These are phyloP conservation scores for Boletus sp. DNA, from an alignment of 768 basidiomycete genomes.

Conservation along the genomic window DNA sequence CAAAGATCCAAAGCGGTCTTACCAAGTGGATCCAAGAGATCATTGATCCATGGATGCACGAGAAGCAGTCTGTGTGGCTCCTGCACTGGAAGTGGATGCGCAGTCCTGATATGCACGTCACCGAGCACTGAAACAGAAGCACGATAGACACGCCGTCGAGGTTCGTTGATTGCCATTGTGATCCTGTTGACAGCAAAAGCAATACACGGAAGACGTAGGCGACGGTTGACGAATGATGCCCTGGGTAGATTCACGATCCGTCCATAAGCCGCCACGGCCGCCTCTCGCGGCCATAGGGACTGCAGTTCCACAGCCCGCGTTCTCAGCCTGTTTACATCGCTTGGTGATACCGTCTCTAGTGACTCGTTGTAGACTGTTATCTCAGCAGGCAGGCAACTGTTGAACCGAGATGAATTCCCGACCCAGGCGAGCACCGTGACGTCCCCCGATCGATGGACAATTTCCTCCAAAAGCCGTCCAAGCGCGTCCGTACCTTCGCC, in stretches of 20 bases:
- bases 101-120: background rate
- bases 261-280: background rate
- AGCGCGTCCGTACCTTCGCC: background rate
- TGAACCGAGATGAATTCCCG: background rate
- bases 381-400: constrained; percentile 4
- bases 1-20: background rate
- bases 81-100: background rate
- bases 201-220: constrained; percentile 3
- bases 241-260: background rate
- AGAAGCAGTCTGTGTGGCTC: background rate
- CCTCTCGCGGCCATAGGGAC: background rate
- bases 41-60: constrained; percentile 2
- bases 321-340: background rate
- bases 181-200: background rate
- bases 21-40: background rate
- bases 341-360: background rate
- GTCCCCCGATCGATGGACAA: constrained; percentile 3
- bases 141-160: background rate
- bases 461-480: constrained; percentile 6
- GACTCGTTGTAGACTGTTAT: background rate
- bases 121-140: background rate
- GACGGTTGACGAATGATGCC: background rate
- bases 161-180: background rate
- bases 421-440: constrained; percentile 4
- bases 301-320: background rate